Evolutionary conservation across 2,329 filamentous ascomycete species (phyloP), one percentile per base, ranked within the genome.

Genomic region (Drechslerella stenobrocha): DNA sequence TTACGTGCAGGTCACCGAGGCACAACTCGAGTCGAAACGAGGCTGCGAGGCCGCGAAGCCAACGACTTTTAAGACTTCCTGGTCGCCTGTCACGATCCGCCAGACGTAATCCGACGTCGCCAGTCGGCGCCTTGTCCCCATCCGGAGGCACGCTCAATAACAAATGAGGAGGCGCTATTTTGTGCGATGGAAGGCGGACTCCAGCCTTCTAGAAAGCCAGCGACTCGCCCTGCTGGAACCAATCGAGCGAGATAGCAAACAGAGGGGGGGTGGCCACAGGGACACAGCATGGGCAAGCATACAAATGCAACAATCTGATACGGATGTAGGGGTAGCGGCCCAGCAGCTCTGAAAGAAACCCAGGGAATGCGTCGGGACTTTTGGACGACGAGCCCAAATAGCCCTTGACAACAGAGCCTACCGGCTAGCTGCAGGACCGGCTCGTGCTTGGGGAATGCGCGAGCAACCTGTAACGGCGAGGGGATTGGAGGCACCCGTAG

Each of bases 131-230:
- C 52, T 52, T 52, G 46, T 50, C 47, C 47, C 48, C 47, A 47
- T 40, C 34, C 48, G 32, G 28, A 35, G 45, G 35, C 32, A 42
- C 37, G 45, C 28, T 42, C 32, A 58, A 24, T n/a, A 24, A 32
- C 57, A 52, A 40, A 57, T 46, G 34, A 46, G 42, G 26, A 40
- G 46, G 35, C 30, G 40, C 34, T 32, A 48, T 50, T 30, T 64
- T 47, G 61, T 66, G 61, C 34, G 47, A 66, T 52, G 47, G 61
- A 66, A 66, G 47, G 42, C 47, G 37, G 52, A 48, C 20, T 52
- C 52, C 40, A 56, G 48, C 18, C 52, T 66, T 66, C 61, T 53
- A 59, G 61, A 66, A 66, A 66, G 37, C 11, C 24, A 32, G 55
- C 47, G 40, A 30, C 37, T 24, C 50, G 45, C 34, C 35, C 32